Evolutionary conservation across 2,329 filamentous ascomycete species (phyloP).

Genomic region (Trichoderma sp.): DNA sequence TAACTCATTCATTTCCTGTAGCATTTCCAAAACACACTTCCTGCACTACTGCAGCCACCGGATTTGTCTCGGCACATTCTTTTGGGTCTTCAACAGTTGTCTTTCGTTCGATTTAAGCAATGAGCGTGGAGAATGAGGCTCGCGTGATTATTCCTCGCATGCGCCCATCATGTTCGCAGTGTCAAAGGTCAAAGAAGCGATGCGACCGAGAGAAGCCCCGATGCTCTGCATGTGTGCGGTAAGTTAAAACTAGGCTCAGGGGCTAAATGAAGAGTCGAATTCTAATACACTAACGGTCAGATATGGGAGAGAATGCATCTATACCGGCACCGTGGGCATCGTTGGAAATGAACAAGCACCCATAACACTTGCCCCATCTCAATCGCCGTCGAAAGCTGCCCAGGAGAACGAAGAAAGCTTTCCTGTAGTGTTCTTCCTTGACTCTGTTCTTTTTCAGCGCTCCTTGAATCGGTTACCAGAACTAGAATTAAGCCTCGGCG

Average conservation of each 20-base stretch:
- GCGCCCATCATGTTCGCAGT: background rate
- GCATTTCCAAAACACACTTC: background rate
- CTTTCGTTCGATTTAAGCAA: background rate
- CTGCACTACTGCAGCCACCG: background rate
- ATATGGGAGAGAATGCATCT: slow-evolving; percentile 1
- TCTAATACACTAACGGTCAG: background rate
- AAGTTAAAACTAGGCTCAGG: background rate
- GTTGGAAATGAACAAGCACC: background rate
- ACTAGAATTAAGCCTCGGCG: background rate
- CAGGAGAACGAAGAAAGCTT: background rate
- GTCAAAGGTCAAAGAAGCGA: background rate
- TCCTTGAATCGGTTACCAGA: background rate
- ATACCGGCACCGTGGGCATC: background rate
- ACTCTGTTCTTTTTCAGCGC: background rate
- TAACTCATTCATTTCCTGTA: background rate
- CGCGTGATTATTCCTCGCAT: background rate
- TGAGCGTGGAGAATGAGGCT: background rate
- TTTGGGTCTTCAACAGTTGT: background rate
- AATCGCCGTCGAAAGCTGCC: background rate
- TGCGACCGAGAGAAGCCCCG: background rate
- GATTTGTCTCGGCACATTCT: background rate
- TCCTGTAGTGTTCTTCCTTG: background rate
- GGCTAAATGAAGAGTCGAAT: no score
- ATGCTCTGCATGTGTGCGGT: background rate
- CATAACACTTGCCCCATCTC: background rate